Conservation (phyloP, 2,329 filamentous ascomycete genomes). For the Colletotrichum sp. region DNA sequence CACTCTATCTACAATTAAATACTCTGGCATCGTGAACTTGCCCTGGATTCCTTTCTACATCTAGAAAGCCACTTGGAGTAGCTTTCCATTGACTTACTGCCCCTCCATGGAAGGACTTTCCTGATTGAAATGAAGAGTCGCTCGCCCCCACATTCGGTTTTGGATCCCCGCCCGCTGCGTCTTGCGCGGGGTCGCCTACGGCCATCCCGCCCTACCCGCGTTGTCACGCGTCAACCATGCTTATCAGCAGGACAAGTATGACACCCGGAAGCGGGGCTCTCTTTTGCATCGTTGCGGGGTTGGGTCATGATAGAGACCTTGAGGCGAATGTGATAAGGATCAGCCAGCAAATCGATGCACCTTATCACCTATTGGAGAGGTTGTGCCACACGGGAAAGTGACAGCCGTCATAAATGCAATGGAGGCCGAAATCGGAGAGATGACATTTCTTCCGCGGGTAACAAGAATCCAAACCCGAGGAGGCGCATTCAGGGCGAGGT, state of each 20-base stretch:
- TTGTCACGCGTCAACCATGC: not conserved
- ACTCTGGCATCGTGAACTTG: not conserved
- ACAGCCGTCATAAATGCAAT: not conserved
- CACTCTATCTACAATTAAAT: not conserved
- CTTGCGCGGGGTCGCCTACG: not conserved
- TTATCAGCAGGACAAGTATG: not conserved
- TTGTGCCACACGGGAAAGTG: not conserved
- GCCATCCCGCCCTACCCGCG: not conserved
- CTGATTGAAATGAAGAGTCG: not conserved
- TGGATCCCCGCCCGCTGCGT: not conserved
- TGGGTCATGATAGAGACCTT: not conserved
- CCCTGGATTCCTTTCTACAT: not conserved
- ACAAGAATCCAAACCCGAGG: not conserved
- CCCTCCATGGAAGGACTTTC: not conserved
- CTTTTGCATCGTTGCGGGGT: not conserved
- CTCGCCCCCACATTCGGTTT: not conserved
- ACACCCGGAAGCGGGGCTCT: not conserved
- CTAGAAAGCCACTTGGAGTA: not conserved
- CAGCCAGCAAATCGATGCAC: not conserved
- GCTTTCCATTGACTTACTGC: not conserved
- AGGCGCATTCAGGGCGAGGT: not conserved
- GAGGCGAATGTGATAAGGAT: not conserved
- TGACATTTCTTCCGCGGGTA: not conserved
- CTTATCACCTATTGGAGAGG: not conserved
- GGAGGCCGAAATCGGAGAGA: not conserved